These are phyloP conservation scores for Choanephora cucurbitarum DNA, from an alignment of 371 early-diverging fungal species.

Conservation along the genomic window DNA sequence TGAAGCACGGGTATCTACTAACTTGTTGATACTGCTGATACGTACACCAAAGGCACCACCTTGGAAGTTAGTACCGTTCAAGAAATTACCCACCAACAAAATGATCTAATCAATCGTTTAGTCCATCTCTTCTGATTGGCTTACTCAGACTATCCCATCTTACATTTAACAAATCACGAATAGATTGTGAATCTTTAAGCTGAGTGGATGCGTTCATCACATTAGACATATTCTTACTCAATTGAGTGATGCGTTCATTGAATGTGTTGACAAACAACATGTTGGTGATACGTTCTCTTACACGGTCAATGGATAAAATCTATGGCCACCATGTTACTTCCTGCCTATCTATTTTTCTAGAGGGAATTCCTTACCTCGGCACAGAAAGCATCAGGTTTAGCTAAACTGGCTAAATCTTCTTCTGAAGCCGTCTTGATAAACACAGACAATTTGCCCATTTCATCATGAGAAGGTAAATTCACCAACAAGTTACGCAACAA, in stretches of 20 bases:
- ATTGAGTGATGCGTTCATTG: constrained; percentile 67
- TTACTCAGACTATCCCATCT: no score
- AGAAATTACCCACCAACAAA: constrained; percentile 87
- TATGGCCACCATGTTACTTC: no score
- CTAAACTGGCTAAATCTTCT: constrained; percentile 66
- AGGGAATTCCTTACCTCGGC: no score
- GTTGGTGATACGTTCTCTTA: constrained; percentile 74
- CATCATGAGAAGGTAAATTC: constrained; percentile 75
- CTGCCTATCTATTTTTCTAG: no score
- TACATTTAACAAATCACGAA: constrained; percentile 59
- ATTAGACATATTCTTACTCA: constrained; percentile 60
- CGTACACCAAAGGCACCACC: constrained; percentile 93
- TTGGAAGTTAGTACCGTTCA: constrained; percentile 87
- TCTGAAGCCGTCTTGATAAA: constrained; percentile 63
- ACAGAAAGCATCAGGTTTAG: constrained; percentile 84
- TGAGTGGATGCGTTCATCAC: constrained; percentile 60
- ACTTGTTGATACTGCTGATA: constrained; percentile 84
- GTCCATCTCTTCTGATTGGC: no score
- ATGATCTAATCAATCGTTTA: constrained; percentile 61
- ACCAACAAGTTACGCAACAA: constrained; percentile 66
- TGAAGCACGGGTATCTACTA: constrained; percentile 84
- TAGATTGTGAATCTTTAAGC: constrained; percentile 53
- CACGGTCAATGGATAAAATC: constrained; percentile 82
- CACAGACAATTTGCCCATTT: constrained; percentile 73
- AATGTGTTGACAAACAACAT: constrained; percentile 78